Base-by-base conservation (phyloP, 768 basidiomycete species). In the Lepiota brunneoincarnata region DNA sequence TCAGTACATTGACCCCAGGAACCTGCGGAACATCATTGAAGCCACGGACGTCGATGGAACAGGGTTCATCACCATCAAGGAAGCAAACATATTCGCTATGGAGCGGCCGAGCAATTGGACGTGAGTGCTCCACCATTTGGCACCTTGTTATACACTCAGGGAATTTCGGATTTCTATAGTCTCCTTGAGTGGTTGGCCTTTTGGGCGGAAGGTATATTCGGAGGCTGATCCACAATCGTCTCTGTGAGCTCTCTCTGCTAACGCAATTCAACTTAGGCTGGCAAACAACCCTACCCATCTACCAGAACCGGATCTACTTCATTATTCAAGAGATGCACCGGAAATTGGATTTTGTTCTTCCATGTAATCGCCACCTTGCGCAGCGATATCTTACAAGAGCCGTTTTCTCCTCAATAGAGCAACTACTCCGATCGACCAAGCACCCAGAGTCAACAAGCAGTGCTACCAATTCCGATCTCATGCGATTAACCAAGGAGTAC, bases 1-100 rank as follows among this genome's bases (percentile, higher is more conserved):
- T 4, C 53, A 63, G n/a, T 74, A 67, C 50, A 65, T 77, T 39
- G 62, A 64, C 23, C 52, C 72, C 14, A 42, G 59, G 17, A 62
- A 65, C 39, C 54, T 75, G 3, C 71, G 68, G 15, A 58, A 66
- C 0, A 60, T 76, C 31, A 59, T 66, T n/a, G 74, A 75, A 51
- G 74, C 73, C 0, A 70, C 75, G 39, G 76, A 77, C 40, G 71
- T 70, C 34, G 75, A 77, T 50, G 69, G 64, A 0, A 69, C 71
- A 3, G 73, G 73, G 0, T 75, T 72, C 34, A 60, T 74, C n/a
- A 70, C 61, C 17, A 59, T 73, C 7, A 58, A 59, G 17, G 71
- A 74, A 42, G 71, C 65, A 1, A 74, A 75, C 47, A 51, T 55
- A 0, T 73, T 75, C 49, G 67, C 71, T 0, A 31, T 57, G 2